Conservation (phyloP, 768 basidiomycete species). For the Tylopilus balloui region DNA sequence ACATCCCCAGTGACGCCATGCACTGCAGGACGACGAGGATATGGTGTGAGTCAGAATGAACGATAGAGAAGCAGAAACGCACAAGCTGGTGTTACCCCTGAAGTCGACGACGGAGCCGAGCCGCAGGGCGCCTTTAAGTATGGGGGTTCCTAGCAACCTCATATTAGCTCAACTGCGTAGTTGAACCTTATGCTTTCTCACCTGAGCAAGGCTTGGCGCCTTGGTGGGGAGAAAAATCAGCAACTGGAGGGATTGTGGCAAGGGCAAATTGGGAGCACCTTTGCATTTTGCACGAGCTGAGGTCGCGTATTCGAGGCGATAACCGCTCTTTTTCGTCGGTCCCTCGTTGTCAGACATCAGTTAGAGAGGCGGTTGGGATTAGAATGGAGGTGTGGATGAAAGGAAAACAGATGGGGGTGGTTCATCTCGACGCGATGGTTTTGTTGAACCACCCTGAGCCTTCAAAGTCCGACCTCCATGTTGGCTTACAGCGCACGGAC, state of each 20-base stretch:
- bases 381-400: slow-evolving; percentile 24
- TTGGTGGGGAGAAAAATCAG: slow-evolving; percentile 33
- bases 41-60: background rate
- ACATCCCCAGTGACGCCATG: slow-evolving; percentile 93
- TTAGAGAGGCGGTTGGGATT: slow-evolving; percentile 17
- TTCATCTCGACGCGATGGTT: slow-evolving; percentile 38
- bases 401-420: slow-evolving; percentile 31
- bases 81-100: slow-evolving; percentile 67
- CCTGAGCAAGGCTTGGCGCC: slow-evolving; percentile 76
- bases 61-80: slow-evolving; percentile 20
- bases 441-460: slow-evolving; percentile 37
- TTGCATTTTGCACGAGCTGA: slow-evolving; percentile 73
- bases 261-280: slow-evolving; percentile 41
- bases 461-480: slow-evolving; percentile 36
- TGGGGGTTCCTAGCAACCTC: slow-evolving; percentile 51
- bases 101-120: slow-evolving; percentile 74
- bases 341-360: slow-evolving; percentile 36
- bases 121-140: slow-evolving; percentile 69
- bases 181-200: slow-evolving; percentile 28
- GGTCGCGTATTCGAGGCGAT: slow-evolving; percentile 74
- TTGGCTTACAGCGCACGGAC: slow-evolving; percentile 35
- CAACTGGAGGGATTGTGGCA: slow-evolving; percentile 13
- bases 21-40: slow-evolving; percentile 34
- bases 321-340: slow-evolving; percentile 42
- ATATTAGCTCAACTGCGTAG: slow-evolving; percentile 7